Conservation (phyloP, 2,329 filamentous ascomycete species). For the Curvularia sp. region DNA sequence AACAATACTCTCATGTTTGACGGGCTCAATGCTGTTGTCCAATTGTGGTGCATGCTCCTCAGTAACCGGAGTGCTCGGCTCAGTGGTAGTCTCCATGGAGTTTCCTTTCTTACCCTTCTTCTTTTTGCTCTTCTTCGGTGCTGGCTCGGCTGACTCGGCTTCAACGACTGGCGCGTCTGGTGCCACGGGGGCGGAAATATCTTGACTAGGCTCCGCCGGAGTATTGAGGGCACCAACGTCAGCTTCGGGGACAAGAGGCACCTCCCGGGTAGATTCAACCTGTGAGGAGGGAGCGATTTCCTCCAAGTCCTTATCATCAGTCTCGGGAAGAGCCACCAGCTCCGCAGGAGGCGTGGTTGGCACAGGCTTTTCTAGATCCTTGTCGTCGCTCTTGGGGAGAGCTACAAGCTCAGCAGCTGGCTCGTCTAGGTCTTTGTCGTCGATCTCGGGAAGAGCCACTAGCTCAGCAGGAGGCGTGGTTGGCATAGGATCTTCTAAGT, state of each 20-base stretch:
- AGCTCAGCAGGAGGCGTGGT: neutral
- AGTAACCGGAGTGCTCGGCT: constrained; percentile 15
- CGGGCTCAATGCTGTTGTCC: constrained; percentile 10
- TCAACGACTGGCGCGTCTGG: neutral
- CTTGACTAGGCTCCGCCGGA: constrained; percentile 16
- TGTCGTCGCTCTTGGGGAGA: neutral
- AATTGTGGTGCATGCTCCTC: constrained; percentile 15
- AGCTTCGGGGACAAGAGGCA: neutral
- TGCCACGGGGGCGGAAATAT: constrained; percentile 4
- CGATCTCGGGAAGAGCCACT: neutral
- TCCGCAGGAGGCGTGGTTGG: constrained; percentile 1
- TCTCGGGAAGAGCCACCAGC: constrained; percentile 9
- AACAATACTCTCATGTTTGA: constrained; percentile 5
- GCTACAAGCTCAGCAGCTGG: neutral
- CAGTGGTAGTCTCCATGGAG: constrained; percentile 16
- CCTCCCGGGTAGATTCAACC: neutral
- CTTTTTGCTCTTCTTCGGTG: constrained; percentile 34
- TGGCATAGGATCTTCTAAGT: neutral
- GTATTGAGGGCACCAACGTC: neutral
- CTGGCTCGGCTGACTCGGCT: constrained; percentile 2
- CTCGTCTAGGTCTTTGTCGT: neutral
- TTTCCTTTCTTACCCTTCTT: constrained; percentile 38
- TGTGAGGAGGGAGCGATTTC: neutral
- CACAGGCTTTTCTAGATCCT: neutral
- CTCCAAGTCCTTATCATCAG: constrained; percentile 11